Percentiles rank a stretch among this genome's conserved stretches.
Evolutionary conservation across 2,329 filamentous ascomycete species (phyloP).

Genomic region (Malbranchea zuffiana): DNA sequence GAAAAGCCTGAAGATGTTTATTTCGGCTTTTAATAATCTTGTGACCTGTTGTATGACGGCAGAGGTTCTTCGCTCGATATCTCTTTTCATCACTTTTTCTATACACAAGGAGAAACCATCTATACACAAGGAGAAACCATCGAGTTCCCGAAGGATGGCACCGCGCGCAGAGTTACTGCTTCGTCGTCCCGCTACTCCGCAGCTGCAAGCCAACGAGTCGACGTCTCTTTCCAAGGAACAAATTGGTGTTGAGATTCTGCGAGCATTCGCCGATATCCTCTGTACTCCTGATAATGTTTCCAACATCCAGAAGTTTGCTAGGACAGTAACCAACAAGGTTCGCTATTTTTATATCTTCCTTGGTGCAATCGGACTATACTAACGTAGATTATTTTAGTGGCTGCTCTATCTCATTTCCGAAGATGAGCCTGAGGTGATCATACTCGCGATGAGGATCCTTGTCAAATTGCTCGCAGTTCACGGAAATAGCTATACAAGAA

Average conservation of each 20-base stretch:
- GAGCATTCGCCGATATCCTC: slow-evolving; percentile 65
- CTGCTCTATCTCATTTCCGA: slow-evolving; percentile 83
- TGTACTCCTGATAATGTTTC: slow-evolving; percentile 59
- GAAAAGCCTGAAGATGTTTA: slow-evolving; percentile 63
- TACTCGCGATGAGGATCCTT: slow-evolving; percentile 71
- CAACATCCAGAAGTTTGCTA: slow-evolving; percentile 77
- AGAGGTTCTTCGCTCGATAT: slow-evolving; percentile 74
- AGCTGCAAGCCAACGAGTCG: slow-evolving; percentile 31
- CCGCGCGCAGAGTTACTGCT: slow-evolving; percentile 25
- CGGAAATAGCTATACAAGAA: slow-evolving; percentile 67
- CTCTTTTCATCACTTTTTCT: slow-evolving; percentile 86
- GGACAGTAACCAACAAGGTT: slow-evolving; percentile 90
- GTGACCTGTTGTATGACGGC: slow-evolving; percentile 71
- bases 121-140: slow-evolving; percentile 53
- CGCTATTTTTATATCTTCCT: slow-evolving; percentile 19
- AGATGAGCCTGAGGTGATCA: slow-evolving; percentile 69
- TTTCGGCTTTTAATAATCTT: slow-evolving; percentile 66
- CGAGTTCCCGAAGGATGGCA: slow-evolving; percentile 35
- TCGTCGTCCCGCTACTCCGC: slow-evolving; percentile 22
- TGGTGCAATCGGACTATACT: slow-evolving; percentile 21
- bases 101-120: slow-evolving; percentile 63
- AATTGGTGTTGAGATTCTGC: slow-evolving; percentile 62
- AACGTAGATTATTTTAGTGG: slow-evolving; percentile 48
- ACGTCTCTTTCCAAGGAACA: slow-evolving; percentile 49
- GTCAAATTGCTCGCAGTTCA: slow-evolving; percentile 74